Conservation (phyloP, 2,329 filamentous ascomycete species). For the Sarocladiaceae sp. region DNA sequence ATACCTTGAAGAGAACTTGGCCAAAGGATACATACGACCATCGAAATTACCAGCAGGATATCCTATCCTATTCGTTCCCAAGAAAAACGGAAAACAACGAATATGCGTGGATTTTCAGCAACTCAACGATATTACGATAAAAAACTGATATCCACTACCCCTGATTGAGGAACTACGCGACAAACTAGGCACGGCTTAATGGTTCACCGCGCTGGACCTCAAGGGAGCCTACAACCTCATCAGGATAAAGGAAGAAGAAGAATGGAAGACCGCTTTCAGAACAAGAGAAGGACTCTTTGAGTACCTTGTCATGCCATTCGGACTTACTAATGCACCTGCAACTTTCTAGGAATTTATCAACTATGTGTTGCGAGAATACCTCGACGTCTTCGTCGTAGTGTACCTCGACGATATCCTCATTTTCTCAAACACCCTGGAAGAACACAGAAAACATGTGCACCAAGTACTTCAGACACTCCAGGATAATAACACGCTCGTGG, state of each 20-base stretch:
- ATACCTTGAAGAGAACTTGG: conserved; percentile 10
- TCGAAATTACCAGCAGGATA: conserved; percentile 11
- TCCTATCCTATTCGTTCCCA: conserved; percentile 16
- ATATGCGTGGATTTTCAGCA: conserved; percentile 20
- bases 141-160: conserved; percentile 17
- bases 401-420: conserved; percentile 10
- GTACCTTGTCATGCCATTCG: conserved; percentile 25
- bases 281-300: conserved; percentile 26
- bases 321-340: conserved; percentile 15
- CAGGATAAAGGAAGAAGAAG: conserved; percentile 22
- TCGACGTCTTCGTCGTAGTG: conserved; percentile 1
- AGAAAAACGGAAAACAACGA: conserved; percentile 16
- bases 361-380: conserved; percentile 3
- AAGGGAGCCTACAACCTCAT: conserved; percentile 24
- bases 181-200: conserved; percentile 12
- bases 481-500: too few species aligned
- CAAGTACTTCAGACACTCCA: too few species aligned
- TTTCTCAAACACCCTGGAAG: too few species aligned
- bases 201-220: conserved; percentile 15
- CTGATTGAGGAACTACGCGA: conserved; percentile 20
- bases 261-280: conserved; percentile 27
- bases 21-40: conserved; percentile 14
- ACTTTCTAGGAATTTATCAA: conserved; percentile 14
- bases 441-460: too few species aligned
- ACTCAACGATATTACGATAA: conserved; percentile 21